These are phyloP conservation scores for Cinchona pubescens DNA, from an alignment of 257 asterid genomes.

Conservation along the genomic window DNA sequence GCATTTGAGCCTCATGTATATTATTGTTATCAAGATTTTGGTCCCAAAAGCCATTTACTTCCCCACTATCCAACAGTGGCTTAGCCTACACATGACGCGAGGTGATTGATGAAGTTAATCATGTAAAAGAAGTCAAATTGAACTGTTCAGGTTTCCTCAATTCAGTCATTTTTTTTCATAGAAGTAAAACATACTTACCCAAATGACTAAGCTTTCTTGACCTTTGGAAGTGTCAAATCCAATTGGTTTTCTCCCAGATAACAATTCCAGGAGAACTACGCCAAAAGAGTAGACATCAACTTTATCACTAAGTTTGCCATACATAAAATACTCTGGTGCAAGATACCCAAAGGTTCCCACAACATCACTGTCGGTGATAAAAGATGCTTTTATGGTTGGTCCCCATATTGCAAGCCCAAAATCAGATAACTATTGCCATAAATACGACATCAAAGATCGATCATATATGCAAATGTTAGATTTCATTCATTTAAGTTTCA, in stretches of 20 bases:
- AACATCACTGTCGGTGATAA: constrained; percentile 65
- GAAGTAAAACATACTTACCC: constrained; percentile 78
- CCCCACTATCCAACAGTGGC: constrained; percentile 62
- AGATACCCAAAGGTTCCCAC: constrained; percentile 98
- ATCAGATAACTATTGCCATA: constrained; percentile 71
- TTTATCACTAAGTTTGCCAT: constrained; percentile 90
- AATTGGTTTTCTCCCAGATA: constrained; percentile 86
- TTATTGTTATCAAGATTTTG: constrained; percentile 47
- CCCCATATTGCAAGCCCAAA: constrained; percentile 94
- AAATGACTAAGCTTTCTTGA: constrained; percentile 81
- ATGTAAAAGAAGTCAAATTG: neutral
- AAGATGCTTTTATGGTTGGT: constrained; percentile 59
- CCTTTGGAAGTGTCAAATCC: constrained; percentile 55
- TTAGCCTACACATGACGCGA: constrained; percentile 51
- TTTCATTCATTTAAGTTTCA: neutral
- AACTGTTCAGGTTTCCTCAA: too few relatives aligned
- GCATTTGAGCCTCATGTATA: constrained; percentile 51
- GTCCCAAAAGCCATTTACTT: constrained; percentile 58
- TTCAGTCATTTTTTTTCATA: neutral
- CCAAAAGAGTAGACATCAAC: constrained; percentile 94
- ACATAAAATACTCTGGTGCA: constrained; percentile 97
- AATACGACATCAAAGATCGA: neutral
- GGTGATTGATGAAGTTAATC: neutral
- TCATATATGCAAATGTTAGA: neutral
- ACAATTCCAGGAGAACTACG: constrained; percentile 81